Percentiles rank a stretch among this genome's conserved stretches.
Conservation (phyloP, 768 basidiomycete species). For the Macrolepiota dolichaula region DNA sequence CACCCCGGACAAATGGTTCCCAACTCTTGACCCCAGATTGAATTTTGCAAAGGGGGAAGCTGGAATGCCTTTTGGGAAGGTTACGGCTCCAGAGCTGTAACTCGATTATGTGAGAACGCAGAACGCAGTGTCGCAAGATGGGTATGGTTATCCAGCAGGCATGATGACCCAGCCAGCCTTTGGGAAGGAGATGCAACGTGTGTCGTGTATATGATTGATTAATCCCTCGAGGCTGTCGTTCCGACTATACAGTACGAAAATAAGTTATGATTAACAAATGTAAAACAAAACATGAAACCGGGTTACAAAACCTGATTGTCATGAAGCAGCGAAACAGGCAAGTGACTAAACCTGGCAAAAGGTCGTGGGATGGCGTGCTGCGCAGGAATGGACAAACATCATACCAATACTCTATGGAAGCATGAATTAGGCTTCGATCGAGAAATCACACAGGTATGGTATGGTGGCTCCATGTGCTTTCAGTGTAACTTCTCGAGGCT, state of each 20-base stretch:
- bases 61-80: not conserved
- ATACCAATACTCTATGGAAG: not conserved
- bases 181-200: not conserved
- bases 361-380: not conserved
- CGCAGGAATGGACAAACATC: not conserved
- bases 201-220: not conserved
- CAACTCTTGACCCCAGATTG: not conserved
- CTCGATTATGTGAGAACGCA: not conserved
- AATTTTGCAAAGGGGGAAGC: not conserved
- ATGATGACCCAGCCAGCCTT: not conserved
- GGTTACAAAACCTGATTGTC: not conserved
- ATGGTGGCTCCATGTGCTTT: not conserved
- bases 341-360: not conserved
- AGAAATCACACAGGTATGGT: not conserved
- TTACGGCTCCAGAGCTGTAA: not conserved
- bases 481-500: not conserved
- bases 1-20: not conserved
- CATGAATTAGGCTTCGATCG: not conserved
- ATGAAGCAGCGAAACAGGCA: not conserved
- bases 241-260: not conserved
- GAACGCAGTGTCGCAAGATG: not conserved
- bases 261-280: not conserved
- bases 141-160: not conserved
- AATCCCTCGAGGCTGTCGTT: slow-evolving; percentile 2
- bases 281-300: not conserved